A percentile compares a stretch with the other conserved stretches of the same genome.
These are phyloP conservation scores for Globisporangium nodosum DNA, from an alignment of 352 stramenopile genomes.

Conservation along the genomic window DNA sequence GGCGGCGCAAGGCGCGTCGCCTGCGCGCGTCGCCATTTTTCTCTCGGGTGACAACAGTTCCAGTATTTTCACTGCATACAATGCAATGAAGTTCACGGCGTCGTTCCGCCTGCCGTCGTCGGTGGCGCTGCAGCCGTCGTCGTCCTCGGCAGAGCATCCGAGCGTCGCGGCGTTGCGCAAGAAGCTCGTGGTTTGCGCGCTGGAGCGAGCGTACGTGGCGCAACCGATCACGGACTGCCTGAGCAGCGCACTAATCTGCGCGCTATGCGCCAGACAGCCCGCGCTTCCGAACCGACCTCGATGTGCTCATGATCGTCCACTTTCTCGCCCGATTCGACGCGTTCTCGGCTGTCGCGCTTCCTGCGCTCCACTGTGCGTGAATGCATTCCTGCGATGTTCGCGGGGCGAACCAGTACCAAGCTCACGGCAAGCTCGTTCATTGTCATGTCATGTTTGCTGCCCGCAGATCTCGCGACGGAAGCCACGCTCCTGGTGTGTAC, in stretches of 20 bases:
- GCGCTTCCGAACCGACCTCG: conserved; percentile 51
- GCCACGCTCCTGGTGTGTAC: conserved; percentile 33
- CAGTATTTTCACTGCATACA: too few species aligned
- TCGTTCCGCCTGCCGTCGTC: conserved; percentile 14
- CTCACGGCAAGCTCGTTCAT: too few species aligned
- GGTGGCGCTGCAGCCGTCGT: conserved; percentile 3
- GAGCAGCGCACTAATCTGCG: background rate
- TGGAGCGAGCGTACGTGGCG: conserved; percentile 39
- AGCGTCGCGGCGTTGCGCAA: conserved; percentile 21
- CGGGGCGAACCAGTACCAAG: background rate
- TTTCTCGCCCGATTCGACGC: conserved; percentile 35
- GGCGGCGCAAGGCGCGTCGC: too few species aligned
- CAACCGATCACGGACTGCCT: background rate
- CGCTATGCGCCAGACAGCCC: conserved; percentile 13
- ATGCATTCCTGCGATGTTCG: background rate
- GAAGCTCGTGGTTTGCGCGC: conserved; percentile 34
- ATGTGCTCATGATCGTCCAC: conserved; percentile 48
- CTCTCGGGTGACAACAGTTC: too few species aligned
- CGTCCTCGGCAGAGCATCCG: background rate
- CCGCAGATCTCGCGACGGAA: conserved; percentile 53
- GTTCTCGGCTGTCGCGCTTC: conserved; percentile 28
- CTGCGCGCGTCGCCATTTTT: too few species aligned
- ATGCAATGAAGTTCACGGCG: conserved; percentile 3
- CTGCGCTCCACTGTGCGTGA: conserved; percentile 49
- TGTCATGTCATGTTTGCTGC: background rate